These are phyloP conservation scores for Cryphonectria naterciae DNA, from an alignment of 2,329 filamentous ascomycete genomes.

Conservation along the genomic window DNA sequence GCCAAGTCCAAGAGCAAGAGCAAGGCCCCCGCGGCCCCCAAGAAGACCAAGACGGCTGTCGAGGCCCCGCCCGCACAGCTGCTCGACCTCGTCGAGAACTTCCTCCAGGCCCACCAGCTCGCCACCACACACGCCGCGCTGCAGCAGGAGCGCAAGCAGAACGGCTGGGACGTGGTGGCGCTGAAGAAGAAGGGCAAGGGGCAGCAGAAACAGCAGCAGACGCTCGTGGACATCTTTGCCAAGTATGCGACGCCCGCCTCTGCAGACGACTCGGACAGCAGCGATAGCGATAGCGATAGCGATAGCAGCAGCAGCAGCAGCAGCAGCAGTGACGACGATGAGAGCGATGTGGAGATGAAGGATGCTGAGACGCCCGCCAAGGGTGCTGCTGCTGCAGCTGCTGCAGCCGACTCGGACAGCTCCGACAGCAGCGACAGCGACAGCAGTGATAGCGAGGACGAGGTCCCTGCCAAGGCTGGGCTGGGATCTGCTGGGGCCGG, in stretches of 20 bases:
- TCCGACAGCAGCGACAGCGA: slow-evolving; percentile 40
- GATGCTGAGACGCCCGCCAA: slow-evolving; percentile 40
- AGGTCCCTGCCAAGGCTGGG: slow-evolving; percentile 33
- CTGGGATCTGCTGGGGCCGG: slow-evolving; percentile 32
- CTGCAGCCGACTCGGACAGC: slow-evolving; percentile 36
- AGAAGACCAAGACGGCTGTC: slow-evolving; percentile 16
- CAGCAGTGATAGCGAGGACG: slow-evolving; percentile 31
- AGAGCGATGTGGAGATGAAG: slow-evolving; percentile 51
- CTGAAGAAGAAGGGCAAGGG: slow-evolving; percentile 29
- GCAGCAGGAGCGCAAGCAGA: slow-evolving; percentile 62
- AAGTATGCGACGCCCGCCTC: slow-evolving; percentile 49
- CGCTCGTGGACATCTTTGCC: slow-evolving; percentile 55
- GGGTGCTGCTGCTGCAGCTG: slow-evolving; percentile 33
- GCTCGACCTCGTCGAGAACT: slow-evolving; percentile 67
- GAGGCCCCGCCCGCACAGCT: slow-evolving; percentile 58
- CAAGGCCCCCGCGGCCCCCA: slow-evolving; percentile 27
- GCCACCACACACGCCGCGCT: slow-evolving; percentile 64
- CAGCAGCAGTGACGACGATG: slow-evolving; percentile 37
- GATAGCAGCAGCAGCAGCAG: slow-evolving; percentile 33
- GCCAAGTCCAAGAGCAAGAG: slow-evolving; percentile 31
- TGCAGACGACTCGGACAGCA: slow-evolving; percentile 34
- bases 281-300: slow-evolving; percentile 35
- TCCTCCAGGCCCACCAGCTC: slow-evolving; percentile 70
- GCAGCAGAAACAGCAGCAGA: slow-evolving; percentile 31
- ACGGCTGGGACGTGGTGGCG: slow-evolving; percentile 46